Evolutionary conservation across 148 eudicot genomes (phyloP).

Genomic region (Rhododendron vialii): DNA sequence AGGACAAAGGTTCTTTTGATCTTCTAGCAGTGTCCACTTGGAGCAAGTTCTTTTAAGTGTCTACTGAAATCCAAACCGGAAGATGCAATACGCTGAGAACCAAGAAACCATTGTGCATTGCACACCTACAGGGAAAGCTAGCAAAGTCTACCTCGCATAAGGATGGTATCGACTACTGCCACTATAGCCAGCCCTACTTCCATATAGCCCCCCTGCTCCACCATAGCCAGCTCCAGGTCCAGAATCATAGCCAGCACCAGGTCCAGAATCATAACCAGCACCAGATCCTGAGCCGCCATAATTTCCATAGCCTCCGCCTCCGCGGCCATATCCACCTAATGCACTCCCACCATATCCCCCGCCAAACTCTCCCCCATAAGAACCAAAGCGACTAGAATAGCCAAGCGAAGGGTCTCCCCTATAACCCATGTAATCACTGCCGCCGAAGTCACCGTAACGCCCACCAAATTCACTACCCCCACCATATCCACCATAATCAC

Average conservation of each 20-base stretch:
- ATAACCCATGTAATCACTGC: constrained; percentile 25
- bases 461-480: constrained; percentile 21
- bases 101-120: neutral
- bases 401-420: constrained; percentile 29
- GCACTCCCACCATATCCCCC: constrained; percentile 32
- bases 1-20: neutral
- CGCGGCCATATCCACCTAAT: constrained; percentile 24
- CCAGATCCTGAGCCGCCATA: constrained; percentile 24
- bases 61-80: constrained; percentile 7
- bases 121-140: constrained; percentile 5
- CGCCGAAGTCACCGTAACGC: constrained; percentile 21
- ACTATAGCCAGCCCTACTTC: constrained; percentile 33
- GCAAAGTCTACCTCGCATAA: constrained; percentile 26
- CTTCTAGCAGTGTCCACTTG: constrained; percentile 14
- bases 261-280: constrained; percentile 23
- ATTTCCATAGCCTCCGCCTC: constrained; percentile 28
- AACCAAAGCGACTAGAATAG: constrained; percentile 38
- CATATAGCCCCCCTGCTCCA: constrained; percentile 25
- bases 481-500: constrained; percentile 29
- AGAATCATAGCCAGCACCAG: constrained; percentile 23
- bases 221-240: constrained; percentile 30
- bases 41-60: neutral
- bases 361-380: constrained; percentile 22
- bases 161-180: constrained; percentile 34
- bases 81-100: constrained; percentile 8